Percentiles rank a stretch among this genome's conserved stretches.
phyloP scores from a whole-genome alignment of 2,329 filamentous ascomycete species.

The Pseudogymnoascus sp. region DNA sequence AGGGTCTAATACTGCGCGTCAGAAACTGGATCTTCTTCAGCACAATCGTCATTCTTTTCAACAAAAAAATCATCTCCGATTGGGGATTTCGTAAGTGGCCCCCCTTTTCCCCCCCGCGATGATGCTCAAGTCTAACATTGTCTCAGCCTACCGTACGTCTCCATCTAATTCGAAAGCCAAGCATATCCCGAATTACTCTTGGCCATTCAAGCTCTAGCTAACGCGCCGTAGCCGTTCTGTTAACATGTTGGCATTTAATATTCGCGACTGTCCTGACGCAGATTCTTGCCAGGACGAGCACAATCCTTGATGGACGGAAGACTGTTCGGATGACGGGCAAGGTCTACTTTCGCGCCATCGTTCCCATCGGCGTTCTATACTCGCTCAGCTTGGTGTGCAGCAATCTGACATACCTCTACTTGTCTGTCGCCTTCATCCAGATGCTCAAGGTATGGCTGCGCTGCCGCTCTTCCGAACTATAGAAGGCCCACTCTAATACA shows the following conservation, averaged over 20 bases:
- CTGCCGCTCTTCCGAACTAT: constrained; percentile 48
- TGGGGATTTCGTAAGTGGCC: constrained; percentile 62
- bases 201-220: not conserved
- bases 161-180: not conserved
- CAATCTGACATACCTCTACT: constrained; percentile 61
- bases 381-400: constrained; percentile 59
- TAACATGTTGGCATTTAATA: constrained; percentile 62
- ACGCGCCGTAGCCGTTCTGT: constrained; percentile 40
- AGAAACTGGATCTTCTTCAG: constrained; percentile 75
- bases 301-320: constrained; percentile 55
- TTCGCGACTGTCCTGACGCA: constrained; percentile 62
- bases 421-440: constrained; percentile 62
- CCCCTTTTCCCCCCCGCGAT: not conserved
- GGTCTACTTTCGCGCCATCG: constrained; percentile 55
- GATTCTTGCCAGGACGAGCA: constrained; percentile 56
- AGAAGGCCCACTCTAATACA: not conserved
- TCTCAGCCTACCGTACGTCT: constrained; percentile 40
- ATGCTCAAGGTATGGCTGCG: constrained; percentile 65
- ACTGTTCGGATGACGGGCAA: constrained; percentile 53
- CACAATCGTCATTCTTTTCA: constrained; percentile 81
- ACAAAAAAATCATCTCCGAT: constrained; percentile 79
- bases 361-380: constrained; percentile 61
- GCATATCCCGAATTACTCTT: not conserved
- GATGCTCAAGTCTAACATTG: constrained; percentile 22
- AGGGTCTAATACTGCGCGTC: constrained; percentile 30